phyloP scores from a whole-genome alignment of 2,329 filamentous ascomycete genomes.

The Colletotrichum agaves region DNA sequence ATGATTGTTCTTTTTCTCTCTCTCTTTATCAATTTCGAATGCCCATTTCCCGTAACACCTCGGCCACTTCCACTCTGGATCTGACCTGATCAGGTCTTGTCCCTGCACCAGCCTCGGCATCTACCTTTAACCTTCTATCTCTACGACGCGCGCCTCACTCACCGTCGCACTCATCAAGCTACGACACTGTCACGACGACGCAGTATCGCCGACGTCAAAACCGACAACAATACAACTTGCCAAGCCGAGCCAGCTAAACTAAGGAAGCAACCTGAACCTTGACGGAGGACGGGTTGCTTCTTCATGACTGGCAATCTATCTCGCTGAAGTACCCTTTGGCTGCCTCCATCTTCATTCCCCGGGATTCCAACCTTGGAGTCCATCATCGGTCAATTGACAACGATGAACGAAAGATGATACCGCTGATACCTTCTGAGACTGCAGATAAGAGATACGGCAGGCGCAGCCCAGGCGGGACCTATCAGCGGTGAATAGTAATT shows the following conservation, averaged over 20 bases:
- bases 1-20: not conserved
- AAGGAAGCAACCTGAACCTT: conserved; percentile 13
- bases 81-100: conserved; percentile 3
- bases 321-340: not conserved
- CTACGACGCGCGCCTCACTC: not conserved
- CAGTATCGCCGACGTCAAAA: not conserved
- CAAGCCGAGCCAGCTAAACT: conserved; percentile 30
- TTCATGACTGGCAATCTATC: not conserved
- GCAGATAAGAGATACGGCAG: conserved; percentile 31
- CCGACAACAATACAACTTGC: conserved; percentile 13
- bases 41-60: conserved; percentile 5
- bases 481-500: conserved; percentile 37
- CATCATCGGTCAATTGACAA: not conserved
- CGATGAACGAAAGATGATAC: not conserved
- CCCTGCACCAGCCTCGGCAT: conserved; percentile 2
- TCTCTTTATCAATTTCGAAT: not conserved
- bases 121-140: not conserved
- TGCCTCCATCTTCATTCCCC: not conserved
- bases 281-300: not conserved
- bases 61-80: too few species aligned
- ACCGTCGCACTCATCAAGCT: not conserved
- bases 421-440: not conserved
- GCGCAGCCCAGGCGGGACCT: conserved; percentile 12
- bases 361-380: not conserved
- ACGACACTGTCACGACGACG: conserved; percentile 24